Conservation (phyloP, 805 yeast species). For the Metschnikowia vanudenii region DNA sequence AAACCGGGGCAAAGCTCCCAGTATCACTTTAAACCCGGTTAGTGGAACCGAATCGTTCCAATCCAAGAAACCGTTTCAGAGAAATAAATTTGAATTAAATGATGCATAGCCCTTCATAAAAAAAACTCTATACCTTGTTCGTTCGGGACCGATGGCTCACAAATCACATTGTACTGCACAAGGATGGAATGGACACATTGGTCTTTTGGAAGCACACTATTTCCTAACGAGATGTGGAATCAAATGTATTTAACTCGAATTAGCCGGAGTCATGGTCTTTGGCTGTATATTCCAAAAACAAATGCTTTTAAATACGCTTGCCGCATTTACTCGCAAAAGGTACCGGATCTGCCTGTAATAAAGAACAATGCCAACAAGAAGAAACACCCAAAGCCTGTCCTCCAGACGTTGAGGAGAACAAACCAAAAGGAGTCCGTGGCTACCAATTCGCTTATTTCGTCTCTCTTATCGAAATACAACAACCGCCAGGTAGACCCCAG, state of each 20-base stretch:
- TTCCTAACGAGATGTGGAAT: background rate
- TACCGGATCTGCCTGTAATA: background rate
- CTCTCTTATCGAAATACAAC: slow-evolving; percentile 17
- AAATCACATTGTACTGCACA: slow-evolving; percentile 3
- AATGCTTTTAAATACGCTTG: background rate
- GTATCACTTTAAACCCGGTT: no score
- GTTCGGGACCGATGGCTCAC: background rate
- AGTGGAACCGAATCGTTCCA: no score
- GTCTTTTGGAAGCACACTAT: background rate
- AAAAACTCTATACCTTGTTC: no score
- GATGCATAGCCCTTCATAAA: no score
- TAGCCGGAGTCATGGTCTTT: background rate
- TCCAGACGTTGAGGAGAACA: slow-evolving; percentile 19
- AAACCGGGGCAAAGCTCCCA: no score
- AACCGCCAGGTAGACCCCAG: slow-evolving; percentile 20
- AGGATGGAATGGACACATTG: background rate
- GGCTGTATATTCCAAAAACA: background rate
- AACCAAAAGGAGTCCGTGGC: slow-evolving; percentile 25
- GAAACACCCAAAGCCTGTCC: slow-evolving; percentile 11
- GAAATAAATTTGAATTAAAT: no score
- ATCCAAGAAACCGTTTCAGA: no score
- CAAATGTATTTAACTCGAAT: background rate
- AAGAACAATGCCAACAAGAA: slow-evolving; percentile 4
- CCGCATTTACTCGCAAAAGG: slow-evolving; percentile 1
- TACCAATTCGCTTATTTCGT: slow-evolving; percentile 17